Evolutionary conservation across 1,284 basidiomycete genomes (phyloP), one percentile per base, ranked within the genome.

Genomic region (Microbotryum saponariae): DNA sequence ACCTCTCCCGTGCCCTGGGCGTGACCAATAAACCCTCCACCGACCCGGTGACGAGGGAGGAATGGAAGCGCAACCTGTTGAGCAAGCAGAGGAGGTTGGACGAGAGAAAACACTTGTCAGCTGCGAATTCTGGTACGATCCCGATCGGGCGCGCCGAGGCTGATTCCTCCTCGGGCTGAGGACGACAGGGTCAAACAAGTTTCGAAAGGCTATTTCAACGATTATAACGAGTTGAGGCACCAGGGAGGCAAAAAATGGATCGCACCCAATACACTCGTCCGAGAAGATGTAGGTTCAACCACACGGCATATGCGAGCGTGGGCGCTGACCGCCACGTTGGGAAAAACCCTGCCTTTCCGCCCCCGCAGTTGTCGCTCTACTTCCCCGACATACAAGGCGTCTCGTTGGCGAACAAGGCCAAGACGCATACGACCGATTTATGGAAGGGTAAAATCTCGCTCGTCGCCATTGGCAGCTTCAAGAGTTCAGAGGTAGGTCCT

Each of bases 181-280:
- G 55, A 37, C 25, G 27, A 6, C 69, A 94, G 90, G 65, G 83
- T 96, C 59, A 87, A 89, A 71, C 85, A 93, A 77, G 89, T 86
- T 0, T 83, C 84, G 18, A 87, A 86, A 71, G 91, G 92, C 0
- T 96, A 97, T 75, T 97, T 92, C 72, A 82, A 88, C 68, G 94
- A 97, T 73, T 81, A 89, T 61, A 89, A 91, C 72, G 84, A 85
- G 69, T 86, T 90, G 20, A 79, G 86, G 57, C 82, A 82, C 48
- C 83, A 91, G 70, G 92, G 91, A 9, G 94, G 94, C 23, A 98
- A 98, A 78, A 88, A 89, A 12, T 98, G 91, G 92, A 83, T 93
- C 59, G 91, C 90, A 16, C 93, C 93, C 0, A 83, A 81, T 27
- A 89, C 89, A 14, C 80, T 97, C 65, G 91, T 97, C 70, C 83